Conservation (phyloP, 305 asterid species). For the Striga hermonthica region DNA sequence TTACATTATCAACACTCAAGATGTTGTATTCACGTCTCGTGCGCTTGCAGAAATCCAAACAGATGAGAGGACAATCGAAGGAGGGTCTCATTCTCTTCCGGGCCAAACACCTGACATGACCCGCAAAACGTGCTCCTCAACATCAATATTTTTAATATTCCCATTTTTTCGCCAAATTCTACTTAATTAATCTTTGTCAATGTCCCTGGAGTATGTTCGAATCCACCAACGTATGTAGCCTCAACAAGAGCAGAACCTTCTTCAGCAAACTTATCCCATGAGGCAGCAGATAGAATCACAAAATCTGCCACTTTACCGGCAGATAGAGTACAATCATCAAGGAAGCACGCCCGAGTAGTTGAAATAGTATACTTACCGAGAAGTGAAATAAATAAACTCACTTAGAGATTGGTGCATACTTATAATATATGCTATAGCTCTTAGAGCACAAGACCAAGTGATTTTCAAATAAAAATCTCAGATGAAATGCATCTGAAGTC, state of each 20-base stretch:
- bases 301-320: slow-evolving; percentile 90
- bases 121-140: no score
- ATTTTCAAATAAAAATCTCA: neutral
- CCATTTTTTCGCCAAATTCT: neutral
- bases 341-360: slow-evolving; percentile 86
- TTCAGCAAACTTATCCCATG: slow-evolving; percentile 59
- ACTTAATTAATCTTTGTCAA: neutral
- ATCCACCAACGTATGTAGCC: slow-evolving; percentile 84
- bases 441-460: neutral
- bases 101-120: no score
- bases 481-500: neutral
- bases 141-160: no score
- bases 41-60: no score
- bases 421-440: neutral
- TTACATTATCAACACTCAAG: no score
- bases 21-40: no score
- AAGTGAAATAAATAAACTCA: neutral
- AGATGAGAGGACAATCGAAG: no score
- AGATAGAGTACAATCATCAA: slow-evolving; percentile 66
- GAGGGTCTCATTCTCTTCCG: no score
- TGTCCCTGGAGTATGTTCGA: slow-evolving; percentile 47
- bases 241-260: slow-evolving; percentile 53
- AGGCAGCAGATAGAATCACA: slow-evolving; percentile 60
- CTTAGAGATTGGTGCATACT: neutral
- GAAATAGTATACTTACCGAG: slow-evolving; percentile 69